phyloP scores from a whole-genome alignment of 148 eudicot species.

The Fallopia convolvulus region DNA sequence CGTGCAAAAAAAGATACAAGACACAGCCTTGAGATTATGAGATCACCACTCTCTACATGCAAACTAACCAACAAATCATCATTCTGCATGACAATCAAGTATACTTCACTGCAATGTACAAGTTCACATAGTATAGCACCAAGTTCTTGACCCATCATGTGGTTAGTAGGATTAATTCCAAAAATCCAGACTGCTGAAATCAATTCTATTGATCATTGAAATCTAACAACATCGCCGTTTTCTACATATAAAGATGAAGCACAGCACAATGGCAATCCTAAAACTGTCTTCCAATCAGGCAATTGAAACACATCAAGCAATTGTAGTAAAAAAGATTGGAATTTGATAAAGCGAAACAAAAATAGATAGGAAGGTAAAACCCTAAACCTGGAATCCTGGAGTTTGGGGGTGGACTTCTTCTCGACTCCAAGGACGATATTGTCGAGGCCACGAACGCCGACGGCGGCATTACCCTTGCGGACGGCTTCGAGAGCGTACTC shows the following conservation, averaged over 20 bases:
- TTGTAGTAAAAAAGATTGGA: no score
- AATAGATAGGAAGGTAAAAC: no score
- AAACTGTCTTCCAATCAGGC: no score
- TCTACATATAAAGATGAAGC: no score
- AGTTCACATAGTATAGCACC: not conserved
- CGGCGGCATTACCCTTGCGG: conserved; percentile 95
- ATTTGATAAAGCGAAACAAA: no score
- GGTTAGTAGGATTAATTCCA: not conserved
- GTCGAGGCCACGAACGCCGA: conserved; percentile 88
- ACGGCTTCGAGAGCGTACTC: conserved; percentile 98
- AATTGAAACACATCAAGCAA: no score
- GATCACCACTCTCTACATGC: not conserved
- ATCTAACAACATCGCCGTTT: not conserved
- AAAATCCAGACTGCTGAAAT: not conserved
- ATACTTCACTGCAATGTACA: not conserved
- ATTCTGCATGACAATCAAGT: not conserved
- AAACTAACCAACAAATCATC: not conserved
- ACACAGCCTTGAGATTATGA: not conserved
- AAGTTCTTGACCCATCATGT: not conserved
- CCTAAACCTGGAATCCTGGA: conserved; percentile 73
- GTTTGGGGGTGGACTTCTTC: conserved; percentile 87
- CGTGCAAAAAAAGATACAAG: not conserved
- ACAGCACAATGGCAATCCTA: no score
- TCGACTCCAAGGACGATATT: conserved; percentile 84
- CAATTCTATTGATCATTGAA: not conserved